Evolutionary conservation across 2,329 filamentous ascomycete species (phyloP), one percentile per base, ranked within the genome.

Genomic region (Fusarium redolens): DNA sequence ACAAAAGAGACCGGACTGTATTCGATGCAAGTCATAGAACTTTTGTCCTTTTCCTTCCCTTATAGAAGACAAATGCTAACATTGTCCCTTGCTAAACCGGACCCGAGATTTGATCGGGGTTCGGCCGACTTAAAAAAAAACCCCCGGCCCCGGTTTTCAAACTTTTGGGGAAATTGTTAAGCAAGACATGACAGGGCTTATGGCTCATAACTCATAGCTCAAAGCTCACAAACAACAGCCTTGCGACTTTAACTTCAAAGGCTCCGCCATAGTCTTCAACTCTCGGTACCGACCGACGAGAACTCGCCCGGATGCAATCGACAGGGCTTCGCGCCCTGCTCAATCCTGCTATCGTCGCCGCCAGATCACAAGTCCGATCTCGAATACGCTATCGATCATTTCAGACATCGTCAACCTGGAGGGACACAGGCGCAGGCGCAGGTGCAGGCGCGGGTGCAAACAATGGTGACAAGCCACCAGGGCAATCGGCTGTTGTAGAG

Each of bases 241-340:
- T 68, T 61, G 55, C 44, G 55, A 68, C 61, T 48, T 44, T 40
- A 48, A 37, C 28, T 31, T 44, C 25, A 40, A 50, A 48, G 52
- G 65, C 58, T 38, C 60, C 54, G 56, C 20, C 35, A 31, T 28
- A 60, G 28, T 60, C 37, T 25, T 51, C 47, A 33, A 64, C 30
- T 40, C 20, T 59, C 25, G 61, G 55, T 30, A 38, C 50, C 43
- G n/a, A 50, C 44, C 56, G 56, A 70, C 73, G 54, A 71, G 59
- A 71, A 78, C 56, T 66, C 77, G 78, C 65, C 70, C 77, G 79
- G 70, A 81, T 81, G 79, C 74, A 75, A 74, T 77, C 75, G 72
- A 71, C 70, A 74, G 77, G 78, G 71, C 69, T 75, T 69, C 78
- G 77, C 62, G 77, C 78, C 76, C 70, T 80, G 59, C 70, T 75